Evolutionary conservation across 2,329 filamentous ascomycete species (phyloP).

Genomic region (Polytolypa hystricis): DNA sequence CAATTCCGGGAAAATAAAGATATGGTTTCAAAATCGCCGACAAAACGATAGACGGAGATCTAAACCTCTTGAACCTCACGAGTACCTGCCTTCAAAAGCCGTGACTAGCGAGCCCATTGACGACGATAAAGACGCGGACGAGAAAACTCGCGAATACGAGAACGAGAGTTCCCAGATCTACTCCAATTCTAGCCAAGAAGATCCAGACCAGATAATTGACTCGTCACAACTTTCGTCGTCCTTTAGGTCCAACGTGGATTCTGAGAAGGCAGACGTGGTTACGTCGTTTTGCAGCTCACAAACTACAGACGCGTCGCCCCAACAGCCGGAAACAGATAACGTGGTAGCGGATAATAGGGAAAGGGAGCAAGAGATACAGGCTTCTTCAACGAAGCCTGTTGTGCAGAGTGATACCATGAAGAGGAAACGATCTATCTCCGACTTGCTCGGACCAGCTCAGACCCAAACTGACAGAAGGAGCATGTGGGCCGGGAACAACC

Average conservation of each 20-base stretch:
- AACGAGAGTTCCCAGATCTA: too few relatives aligned
- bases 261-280: neutral
- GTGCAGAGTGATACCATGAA: slow-evolving; percentile 14
- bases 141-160: too few relatives aligned
- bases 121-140: too few relatives aligned
- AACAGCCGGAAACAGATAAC: too few relatives aligned
- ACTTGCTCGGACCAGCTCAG: slow-evolving; percentile 8
- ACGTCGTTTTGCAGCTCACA: neutral
- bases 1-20: slow-evolving; percentile 45
- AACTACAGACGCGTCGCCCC: neutral
- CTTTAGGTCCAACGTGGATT: too few relatives aligned
- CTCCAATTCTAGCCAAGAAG: too few relatives aligned
- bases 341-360: too few relatives aligned
- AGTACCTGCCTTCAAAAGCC: slow-evolving; percentile 37
- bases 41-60: slow-evolving; percentile 89
- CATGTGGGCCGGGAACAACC: slow-evolving; percentile 11
- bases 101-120: slow-evolving; percentile 23
- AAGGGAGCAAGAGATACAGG: neutral
- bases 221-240: too few relatives aligned
- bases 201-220: too few relatives aligned
- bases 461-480: neutral
- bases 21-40: slow-evolving; percentile 94
- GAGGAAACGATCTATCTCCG: slow-evolving; percentile 25
- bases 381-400: neutral
- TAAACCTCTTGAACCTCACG: slow-evolving; percentile 67